Base-by-base conservation (phyloP, 176 grass and related monocot species). In the Secale cereale region DNA sequence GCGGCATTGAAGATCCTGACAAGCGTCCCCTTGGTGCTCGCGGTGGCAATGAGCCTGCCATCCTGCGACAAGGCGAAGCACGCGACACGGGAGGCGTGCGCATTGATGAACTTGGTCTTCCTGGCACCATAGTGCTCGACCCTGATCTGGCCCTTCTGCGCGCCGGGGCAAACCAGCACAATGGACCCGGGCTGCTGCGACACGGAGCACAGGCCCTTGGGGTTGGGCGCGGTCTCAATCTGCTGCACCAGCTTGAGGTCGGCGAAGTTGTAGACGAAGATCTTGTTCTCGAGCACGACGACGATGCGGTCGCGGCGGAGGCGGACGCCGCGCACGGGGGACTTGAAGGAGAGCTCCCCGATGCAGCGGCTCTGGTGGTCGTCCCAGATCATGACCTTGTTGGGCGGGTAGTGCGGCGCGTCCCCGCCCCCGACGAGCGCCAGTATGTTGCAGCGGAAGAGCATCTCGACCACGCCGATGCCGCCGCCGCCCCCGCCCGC, bases 351-450 rank as follows among this genome's bases (percentile, higher is more conserved):
- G 74, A 97, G 87, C 91, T 97, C 94, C 50, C 94, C 94, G n/a
- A 97, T 97, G 87, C 94, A 97, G 10, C 91, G 89, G 89, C 85
- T 94, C 91, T 97, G 94, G 89, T 97, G 91, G 78, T 97, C 94
- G 56, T 97, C 94, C 94, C 94, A 97, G 75, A 97, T 97, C 94
- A 97, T 97, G 20, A 90, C 94, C 84, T 97, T 97, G 75, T 94
- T 93, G 14, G 91, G 94, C 31, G 89, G 87, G 87, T 93, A 97
- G 86, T 89, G 85, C 0, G 94, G 91, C 23, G 62, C 80, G 19
- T 90, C 75, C 0, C 94, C 94, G 12, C 94, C 94, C 5, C 94
- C 94, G 1, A 97, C 94, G 61, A 97, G 89, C 3, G 94, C 94
- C 11, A 97, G 89, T 59, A 97, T 93, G 85, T 97, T 97, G 87